Conservation (phyloP, 1,139 yeast genomes). For the Saccharomycopsis crataegensis region DNA sequence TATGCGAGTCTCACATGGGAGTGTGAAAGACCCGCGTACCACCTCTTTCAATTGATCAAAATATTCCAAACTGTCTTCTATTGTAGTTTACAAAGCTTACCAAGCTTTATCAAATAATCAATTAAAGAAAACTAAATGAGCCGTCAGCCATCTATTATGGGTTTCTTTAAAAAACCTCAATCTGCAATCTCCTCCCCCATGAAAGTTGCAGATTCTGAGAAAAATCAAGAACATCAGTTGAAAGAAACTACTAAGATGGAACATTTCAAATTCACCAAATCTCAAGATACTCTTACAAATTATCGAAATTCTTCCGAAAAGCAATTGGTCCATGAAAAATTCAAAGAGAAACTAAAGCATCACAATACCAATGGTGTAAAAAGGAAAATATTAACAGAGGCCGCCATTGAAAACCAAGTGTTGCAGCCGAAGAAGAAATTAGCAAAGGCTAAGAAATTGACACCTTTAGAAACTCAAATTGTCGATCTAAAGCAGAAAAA, state of each 20-base stretch:
- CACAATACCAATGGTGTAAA: background rate
- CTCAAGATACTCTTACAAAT: background rate
- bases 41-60: no score
- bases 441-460: conserved; percentile 29
- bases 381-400: background rate
- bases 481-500: conserved; percentile 52
- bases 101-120: no score
- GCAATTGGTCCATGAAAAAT: conserved; percentile 3
- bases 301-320: background rate
- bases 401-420: background rate
- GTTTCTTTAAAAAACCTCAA: background rate
- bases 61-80: no score
- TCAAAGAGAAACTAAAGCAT: conserved; percentile 4
- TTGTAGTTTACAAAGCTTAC: no score
- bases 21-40: no score
- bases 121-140: background rate
- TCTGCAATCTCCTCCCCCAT: background rate
- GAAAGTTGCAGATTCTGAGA: background rate
- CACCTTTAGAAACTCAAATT: conserved; percentile 79
- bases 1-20: no score
- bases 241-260: background rate
- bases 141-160: background rate
- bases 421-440: background rate
- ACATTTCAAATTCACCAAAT: background rate
- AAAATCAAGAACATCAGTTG: background rate